Evolutionary conservation across 148 eudicot genomes (phyloP).

Genomic region (Rhododendron mucronatum): DNA sequence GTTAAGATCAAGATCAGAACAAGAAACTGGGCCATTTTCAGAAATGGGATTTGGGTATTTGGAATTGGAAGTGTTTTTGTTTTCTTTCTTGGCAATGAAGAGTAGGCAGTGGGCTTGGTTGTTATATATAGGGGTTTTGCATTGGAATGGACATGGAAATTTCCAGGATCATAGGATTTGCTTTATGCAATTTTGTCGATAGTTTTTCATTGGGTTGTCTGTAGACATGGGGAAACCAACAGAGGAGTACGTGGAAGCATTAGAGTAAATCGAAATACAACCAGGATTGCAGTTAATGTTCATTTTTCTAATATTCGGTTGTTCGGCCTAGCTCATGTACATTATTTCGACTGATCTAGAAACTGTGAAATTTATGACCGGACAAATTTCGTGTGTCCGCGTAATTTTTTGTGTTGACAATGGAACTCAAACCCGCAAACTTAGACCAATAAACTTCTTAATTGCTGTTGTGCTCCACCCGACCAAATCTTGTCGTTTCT

Average conservation of each 20-base stretch:
- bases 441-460: neutral
- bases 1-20: constrained; percentile 22
- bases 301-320: neutral
- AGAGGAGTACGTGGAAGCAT: constrained; percentile 30
- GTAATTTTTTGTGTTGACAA: neutral
- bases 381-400: neutral
- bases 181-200: neutral
- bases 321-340: neutral
- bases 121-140: neutral
- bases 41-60: neutral
- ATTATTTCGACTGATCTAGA: neutral
- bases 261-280: constrained; percentile 14
- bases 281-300: constrained; percentile 6
- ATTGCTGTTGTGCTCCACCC: neutral
- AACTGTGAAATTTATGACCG: too few relatives aligned
- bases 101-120: neutral
- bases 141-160: neutral
- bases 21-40: constrained; percentile 29
- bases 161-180: neutral
- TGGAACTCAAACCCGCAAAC: neutral
- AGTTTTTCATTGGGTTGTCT: constrained; percentile 15
- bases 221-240: constrained; percentile 21
- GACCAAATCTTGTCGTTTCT: constrained; percentile 6
- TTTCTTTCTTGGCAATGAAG: neutral
- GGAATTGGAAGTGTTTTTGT: neutral